These are phyloP conservation scores for Oryza australiensis DNA, from an alignment of 176 grass and related monocot genomes.

Conservation along the genomic window DNA sequence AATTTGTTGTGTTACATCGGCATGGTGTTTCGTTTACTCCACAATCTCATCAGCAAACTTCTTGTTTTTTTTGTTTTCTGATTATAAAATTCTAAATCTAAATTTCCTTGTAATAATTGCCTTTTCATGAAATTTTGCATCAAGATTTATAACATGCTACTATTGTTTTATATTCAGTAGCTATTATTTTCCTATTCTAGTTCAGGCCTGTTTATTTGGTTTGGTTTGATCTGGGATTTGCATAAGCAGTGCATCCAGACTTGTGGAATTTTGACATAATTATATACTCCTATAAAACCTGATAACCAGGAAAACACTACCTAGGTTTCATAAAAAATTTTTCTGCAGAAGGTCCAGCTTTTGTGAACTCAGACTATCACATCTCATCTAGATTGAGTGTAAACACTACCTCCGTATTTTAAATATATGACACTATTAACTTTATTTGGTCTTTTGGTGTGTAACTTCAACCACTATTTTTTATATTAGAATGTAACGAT, in stretches of 20 bases:
- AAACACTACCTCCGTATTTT: not conserved
- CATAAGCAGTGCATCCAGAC: not conserved
- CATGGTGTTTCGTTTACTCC: not conserved
- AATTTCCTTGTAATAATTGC: not conserved
- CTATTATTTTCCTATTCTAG: not conserved
- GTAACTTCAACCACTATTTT: no score
- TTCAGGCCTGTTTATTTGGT: not conserved
- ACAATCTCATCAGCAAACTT: not conserved
- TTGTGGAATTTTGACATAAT: not conserved
- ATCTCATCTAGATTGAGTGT: not conserved
- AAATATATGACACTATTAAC: no score
- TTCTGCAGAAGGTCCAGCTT: slow-evolving; percentile 15
- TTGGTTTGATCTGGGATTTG: slow-evolving; percentile 4
- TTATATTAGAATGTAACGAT: no score
- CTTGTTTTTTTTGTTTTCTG: not conserved
- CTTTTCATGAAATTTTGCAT: not conserved
- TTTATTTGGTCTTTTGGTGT: no score
- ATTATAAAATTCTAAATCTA: slow-evolving; percentile 14
- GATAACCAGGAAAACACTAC: not conserved
- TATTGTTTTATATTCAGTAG: not conserved
- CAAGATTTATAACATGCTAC: slow-evolving; percentile 6
- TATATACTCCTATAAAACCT: not conserved
- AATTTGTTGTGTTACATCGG: not conserved
- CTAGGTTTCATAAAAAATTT: not conserved
- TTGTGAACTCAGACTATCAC: not conserved